Conservation (phyloP, 1,284 basidiomycete genomes). For the Ceratobasidium sp. region DNA sequence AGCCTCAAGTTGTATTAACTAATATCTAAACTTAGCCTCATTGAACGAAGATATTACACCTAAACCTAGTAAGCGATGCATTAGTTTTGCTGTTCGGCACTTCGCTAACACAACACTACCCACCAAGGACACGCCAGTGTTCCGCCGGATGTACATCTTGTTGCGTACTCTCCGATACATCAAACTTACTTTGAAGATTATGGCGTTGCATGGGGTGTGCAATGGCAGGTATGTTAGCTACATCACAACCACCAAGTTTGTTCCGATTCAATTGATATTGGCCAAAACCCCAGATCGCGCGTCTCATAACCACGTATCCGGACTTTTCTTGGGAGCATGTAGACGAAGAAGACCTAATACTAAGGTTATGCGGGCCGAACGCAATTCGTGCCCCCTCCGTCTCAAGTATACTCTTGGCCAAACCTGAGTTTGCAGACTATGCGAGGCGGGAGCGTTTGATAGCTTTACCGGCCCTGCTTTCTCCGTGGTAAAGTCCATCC, state of each 20-base stretch:
- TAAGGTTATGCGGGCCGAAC: not conserved
- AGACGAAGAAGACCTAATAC: not conserved
- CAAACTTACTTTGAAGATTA: constrained; percentile 29
- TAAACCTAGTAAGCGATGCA: not conserved
- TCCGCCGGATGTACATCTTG: not conserved
- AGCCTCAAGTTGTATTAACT: too few species aligned
- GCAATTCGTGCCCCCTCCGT: not conserved
- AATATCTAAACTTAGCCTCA: too few species aligned
- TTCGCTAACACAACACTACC: too few species aligned
- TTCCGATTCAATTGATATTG: too few species aligned
- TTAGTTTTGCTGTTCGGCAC: not conserved
- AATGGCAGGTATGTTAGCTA: constrained; percentile 40
- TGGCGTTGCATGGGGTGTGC: constrained; percentile 38
- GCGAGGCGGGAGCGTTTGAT: not conserved
- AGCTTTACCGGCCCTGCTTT: not conserved
- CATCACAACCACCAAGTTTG: not conserved
- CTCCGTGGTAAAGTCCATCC: not conserved
- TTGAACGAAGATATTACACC: not conserved
- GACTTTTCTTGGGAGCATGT: constrained; percentile 6
- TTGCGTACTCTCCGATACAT: constrained; percentile 32
- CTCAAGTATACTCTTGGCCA: not conserved
- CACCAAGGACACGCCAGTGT: not conserved
- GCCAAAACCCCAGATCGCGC: constrained; percentile 5
- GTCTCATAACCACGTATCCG: not conserved
- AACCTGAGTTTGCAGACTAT: not conserved